Conservation (phyloP, 208 protist genomes). For the Phytomonas sp. region DNA sequence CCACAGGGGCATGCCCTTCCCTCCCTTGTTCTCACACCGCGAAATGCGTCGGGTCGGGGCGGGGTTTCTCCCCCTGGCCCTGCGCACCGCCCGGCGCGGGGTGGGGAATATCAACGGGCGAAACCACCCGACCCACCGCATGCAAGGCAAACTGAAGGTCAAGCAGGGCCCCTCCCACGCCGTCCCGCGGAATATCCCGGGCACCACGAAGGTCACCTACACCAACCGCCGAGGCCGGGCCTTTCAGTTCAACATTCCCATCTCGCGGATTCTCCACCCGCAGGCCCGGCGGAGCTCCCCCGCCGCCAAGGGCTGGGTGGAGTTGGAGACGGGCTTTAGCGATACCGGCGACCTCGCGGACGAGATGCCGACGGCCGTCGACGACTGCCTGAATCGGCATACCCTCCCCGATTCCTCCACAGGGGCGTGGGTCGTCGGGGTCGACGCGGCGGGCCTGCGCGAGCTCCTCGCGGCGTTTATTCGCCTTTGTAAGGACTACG, state of each 20-base stretch:
- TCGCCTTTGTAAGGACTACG: constrained; percentile 64
- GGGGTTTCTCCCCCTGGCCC: not conserved
- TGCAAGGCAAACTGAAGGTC: constrained; percentile 12
- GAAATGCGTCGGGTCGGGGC: not conserved
- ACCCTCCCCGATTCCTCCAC: not conserved
- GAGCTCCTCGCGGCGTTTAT: constrained; percentile 40
- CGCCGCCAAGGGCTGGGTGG: constrained; percentile 32
- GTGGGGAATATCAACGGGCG: constrained; percentile 30
- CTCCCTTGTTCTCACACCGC: not conserved
- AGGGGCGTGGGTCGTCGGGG: constrained; percentile 8
- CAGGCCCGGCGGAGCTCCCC: constrained; percentile 33
- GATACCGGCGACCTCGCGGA: constrained; percentile 73
- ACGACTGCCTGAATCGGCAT: constrained; percentile 27
- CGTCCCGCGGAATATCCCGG: constrained; percentile 49
- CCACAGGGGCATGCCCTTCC: too few relatives aligned
- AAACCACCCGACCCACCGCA: not conserved
- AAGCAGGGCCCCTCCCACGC: constrained; percentile 30
- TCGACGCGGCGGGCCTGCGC: constrained; percentile 18
- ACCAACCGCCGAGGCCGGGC: constrained; percentile 79
- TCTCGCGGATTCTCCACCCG: constrained; percentile 69
- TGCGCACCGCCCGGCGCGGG: constrained; percentile 5
- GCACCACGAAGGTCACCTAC: constrained; percentile 79
- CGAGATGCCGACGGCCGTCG: constrained; percentile 74
- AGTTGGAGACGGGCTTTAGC: constrained; percentile 76
- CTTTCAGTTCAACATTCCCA: constrained; percentile 76